Conservation (phyloP, 768 basidiomycete genomes). For the Mycena metata region DNA sequence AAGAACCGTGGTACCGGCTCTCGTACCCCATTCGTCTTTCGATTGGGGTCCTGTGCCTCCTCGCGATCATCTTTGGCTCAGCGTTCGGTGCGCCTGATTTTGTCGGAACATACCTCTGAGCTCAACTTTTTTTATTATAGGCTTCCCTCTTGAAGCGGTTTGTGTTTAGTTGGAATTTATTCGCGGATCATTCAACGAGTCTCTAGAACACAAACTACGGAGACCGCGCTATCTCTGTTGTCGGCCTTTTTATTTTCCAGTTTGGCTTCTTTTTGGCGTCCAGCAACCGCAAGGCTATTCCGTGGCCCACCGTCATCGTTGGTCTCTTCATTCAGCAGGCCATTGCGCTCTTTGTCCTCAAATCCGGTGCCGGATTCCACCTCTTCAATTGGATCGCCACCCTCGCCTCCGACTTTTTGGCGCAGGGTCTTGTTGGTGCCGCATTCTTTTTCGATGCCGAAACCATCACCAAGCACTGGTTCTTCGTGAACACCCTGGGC, state of each 20-base stretch:
- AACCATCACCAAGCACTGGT: slow-evolving; percentile 78
- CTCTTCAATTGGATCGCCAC: slow-evolving; percentile 89
- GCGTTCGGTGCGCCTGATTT: slow-evolving; percentile 70
- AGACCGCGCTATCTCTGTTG: slow-evolving; percentile 85
- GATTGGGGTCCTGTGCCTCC: slow-evolving; percentile 82
- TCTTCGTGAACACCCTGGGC: slow-evolving; percentile 84
- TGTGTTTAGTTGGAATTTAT: slow-evolving; percentile 33
- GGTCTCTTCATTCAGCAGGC: slow-evolving; percentile 89
- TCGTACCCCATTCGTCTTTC: slow-evolving; percentile 63
- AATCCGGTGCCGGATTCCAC: slow-evolving; percentile 83
- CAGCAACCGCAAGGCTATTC: slow-evolving; percentile 70
- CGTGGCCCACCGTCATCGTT: slow-evolving; percentile 91
- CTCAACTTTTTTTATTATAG: background rate
- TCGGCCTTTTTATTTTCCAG: slow-evolving; percentile 87
- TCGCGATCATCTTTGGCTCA: slow-evolving; percentile 86
- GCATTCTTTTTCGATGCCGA: slow-evolving; percentile 86
- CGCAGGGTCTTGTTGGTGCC: slow-evolving; percentile 76
- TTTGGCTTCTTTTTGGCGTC: slow-evolving; percentile 79
- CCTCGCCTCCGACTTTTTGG: slow-evolving; percentile 85
- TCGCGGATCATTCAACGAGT: background rate
- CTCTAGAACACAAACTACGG: slow-evolving; percentile 72
- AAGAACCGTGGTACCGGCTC: slow-evolving; percentile 73
- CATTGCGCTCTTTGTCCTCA: slow-evolving; percentile 91
- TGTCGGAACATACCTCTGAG: background rate
- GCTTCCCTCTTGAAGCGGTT: slow-evolving; percentile 70